A percentile compares a stretch with the other conserved stretches of the same genome.
Conservation (phyloP, 352 stramenopile species). For the Phytophthora pistaciae region DNA sequence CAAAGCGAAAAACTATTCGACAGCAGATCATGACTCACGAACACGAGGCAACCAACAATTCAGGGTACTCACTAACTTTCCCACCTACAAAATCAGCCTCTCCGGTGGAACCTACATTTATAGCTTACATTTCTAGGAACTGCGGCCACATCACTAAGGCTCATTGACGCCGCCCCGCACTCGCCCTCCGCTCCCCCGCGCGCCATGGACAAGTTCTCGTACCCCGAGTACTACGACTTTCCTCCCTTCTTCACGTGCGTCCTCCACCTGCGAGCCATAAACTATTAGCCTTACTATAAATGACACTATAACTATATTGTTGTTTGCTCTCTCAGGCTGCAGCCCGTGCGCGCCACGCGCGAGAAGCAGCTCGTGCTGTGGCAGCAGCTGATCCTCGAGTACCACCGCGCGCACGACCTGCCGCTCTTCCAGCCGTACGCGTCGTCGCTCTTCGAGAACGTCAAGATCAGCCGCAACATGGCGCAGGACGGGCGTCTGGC, state of each 20-base stretch:
- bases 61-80: no score
- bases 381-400: slow-evolving; percentile 89
- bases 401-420: slow-evolving; percentile 77
- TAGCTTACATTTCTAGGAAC: neutral
- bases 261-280: no score
- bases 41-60: no score
- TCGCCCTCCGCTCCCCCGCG: neutral
- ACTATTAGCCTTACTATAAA: no score
- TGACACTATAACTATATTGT: no score
- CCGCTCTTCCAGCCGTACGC: slow-evolving; percentile 75
- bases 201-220: slow-evolving; percentile 78
- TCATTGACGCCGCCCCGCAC: no score
- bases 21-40: no score
- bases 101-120: no score
- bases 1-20: no score
- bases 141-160: no score
- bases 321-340: slow-evolving; percentile 45
- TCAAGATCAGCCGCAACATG: slow-evolving; percentile 89
- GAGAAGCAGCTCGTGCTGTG: slow-evolving; percentile 90
- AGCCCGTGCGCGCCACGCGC: slow-evolving; percentile 82
- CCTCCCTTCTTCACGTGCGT: slow-evolving; percentile 87
- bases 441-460: slow-evolving; percentile 84
- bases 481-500: slow-evolving; percentile 66
- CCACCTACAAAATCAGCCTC: no score
- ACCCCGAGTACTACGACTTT: slow-evolving; percentile 90